Conservation (phyloP, 257 asterid genomes). For the Jacaranda copaia region DNA sequence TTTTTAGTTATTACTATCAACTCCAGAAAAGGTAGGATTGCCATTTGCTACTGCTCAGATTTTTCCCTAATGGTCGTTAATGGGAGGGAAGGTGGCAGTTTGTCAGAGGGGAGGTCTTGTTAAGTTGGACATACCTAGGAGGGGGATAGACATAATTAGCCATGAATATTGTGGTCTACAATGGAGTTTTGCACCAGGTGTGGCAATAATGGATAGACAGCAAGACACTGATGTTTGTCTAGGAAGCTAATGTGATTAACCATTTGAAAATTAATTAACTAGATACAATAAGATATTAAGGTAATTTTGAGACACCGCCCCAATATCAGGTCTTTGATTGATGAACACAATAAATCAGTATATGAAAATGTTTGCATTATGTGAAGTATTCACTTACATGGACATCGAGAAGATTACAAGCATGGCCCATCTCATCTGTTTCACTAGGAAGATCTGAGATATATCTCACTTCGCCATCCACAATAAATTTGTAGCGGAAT, state of each 20-base stretch:
- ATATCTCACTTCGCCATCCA: conserved; percentile 77
- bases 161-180: neutral
- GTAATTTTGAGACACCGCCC: neutral
- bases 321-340: conserved; percentile 4
- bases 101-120: neutral
- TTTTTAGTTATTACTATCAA: neutral
- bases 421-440: conserved; percentile 64
- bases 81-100: neutral
- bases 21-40: neutral
- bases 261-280: neutral
- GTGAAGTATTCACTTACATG: conserved; percentile 57
- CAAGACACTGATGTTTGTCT: conserved; percentile 8
- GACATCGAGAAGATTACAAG: conserved; percentile 85
- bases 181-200: conserved; percentile 7
- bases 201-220: conserved; percentile 5
- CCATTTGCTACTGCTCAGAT: neutral
- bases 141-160: neutral
- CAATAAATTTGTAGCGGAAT: conserved; percentile 77
- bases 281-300: neutral
- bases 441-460: conserved; percentile 83
- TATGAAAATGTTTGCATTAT: conserved; percentile 15
- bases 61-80: neutral
- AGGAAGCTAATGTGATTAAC: conserved; percentile 25
- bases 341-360: neutral
- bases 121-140: neutral